These are phyloP conservation scores for Dactylellina parvicollis DNA, from an alignment of 2,329 filamentous ascomycete genomes.

Conservation along the genomic window DNA sequence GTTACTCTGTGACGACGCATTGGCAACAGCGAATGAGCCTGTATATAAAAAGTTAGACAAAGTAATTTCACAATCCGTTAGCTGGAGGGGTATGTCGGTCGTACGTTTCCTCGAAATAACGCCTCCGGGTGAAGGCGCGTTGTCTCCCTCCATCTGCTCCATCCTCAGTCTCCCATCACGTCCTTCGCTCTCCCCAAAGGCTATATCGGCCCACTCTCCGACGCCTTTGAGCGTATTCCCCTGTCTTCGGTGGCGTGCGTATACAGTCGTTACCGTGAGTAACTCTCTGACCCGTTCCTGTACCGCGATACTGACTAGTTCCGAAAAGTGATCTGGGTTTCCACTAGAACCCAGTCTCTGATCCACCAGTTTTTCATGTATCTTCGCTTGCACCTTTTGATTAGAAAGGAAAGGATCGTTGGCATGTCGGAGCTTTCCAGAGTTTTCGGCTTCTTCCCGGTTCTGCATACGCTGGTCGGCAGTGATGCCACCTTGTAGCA, in stretches of 20 bases:
- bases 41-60: background rate
- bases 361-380: constrained; percentile 20
- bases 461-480: constrained; percentile 18
- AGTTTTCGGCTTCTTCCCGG: constrained; percentile 34
- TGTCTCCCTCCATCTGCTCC: constrained; percentile 19
- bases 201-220: constrained; percentile 44
- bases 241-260: constrained; percentile 34
- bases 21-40: constrained; percentile 46
- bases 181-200: constrained; percentile 40
- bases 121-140: constrained; percentile 23
- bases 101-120: constrained; percentile 36
- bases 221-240: constrained; percentile 40
- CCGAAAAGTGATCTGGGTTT: constrained; percentile 24
- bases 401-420: constrained; percentile 38
- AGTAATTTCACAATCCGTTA: background rate
- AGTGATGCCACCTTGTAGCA: constrained; percentile 12
- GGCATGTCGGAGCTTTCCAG: constrained; percentile 37
- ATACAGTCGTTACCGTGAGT: constrained; percentile 21
- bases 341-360: constrained; percentile 21
- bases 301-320: constrained; percentile 35
- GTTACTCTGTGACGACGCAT: constrained; percentile 22
- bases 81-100: background rate
- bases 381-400: constrained; percentile 1
- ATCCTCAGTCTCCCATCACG: constrained; percentile 27
- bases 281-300: constrained; percentile 42